Evolutionary conservation across 345 rosid genomes (phyloP), one percentile per base, ranked within the genome.

Genomic region (rapeseed (Brassica napus)): DNA sequence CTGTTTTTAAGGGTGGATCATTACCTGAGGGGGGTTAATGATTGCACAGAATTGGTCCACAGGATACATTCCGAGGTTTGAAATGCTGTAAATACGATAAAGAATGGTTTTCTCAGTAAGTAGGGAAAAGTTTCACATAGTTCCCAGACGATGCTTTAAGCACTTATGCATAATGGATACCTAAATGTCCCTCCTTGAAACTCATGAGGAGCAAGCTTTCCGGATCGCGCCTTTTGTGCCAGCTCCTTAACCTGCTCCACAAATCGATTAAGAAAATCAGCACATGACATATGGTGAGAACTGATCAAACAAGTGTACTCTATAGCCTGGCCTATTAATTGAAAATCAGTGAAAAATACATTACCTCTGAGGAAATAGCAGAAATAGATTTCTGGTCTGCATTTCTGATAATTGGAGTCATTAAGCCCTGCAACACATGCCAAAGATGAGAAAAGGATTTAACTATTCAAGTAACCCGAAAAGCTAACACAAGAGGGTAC

Each of bases 171-270:
- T 24, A 47, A 60, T 44, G 74, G 58, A 59, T 44, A 91, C 99
- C 99, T 92, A 86, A 95, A 95, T 70, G 99, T 86, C 84, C 99
- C 99, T 84, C 98, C 99, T 85, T 89, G 99, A 83, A 92, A 95
- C 78, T 95, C 97, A 26, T 89, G 80, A 31, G 99, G 99, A 18
- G 85, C 83, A 72, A 95, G 95, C 87, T 92, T 95, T 80, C 99
- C 99, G 44, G 87, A 63, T 77, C 98, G 89, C 9, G 99, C 98
- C 81, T 89, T 95, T 84, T 90, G 93, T 30, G 98, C 99, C 81
- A 95, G 86, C 86, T 91, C 94, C 87, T 92, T 93, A 68, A 93
- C 91, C 99, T 95, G 60, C 73, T 65, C 83, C 76, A 26, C 3
- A 71, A 7, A 57, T 71, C 73, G 49, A 32, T 32, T n/a, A 2